These are phyloP conservation scores for Coccinonectria pachysandricola DNA, from an alignment of 2,329 filamentous ascomycete genomes.

Conservation along the genomic window DNA sequence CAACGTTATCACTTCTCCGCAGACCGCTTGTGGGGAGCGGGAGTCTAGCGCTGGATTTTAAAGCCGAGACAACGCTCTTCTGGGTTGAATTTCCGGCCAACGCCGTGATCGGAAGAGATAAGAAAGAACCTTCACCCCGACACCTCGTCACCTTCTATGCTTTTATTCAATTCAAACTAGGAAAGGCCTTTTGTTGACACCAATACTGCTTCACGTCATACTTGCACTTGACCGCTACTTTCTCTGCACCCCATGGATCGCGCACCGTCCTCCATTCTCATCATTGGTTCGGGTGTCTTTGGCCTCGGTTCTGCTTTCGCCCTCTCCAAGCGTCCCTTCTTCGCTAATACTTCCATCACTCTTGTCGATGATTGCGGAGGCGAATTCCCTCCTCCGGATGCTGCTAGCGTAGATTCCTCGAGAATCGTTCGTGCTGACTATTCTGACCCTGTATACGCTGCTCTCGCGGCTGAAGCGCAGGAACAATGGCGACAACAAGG, in stretches of 20 bases:
- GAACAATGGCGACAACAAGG: slow-evolving; percentile 54
- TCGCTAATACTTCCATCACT: slow-evolving; percentile 44
- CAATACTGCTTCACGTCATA: no score
- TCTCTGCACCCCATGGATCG: slow-evolving; percentile 24
- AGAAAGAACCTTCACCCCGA: no score
- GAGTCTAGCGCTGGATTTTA: slow-evolving; percentile 12
- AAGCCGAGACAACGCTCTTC: slow-evolving; percentile 6
- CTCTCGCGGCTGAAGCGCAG: slow-evolving; percentile 62
- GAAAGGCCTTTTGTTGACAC: slow-evolving; percentile 3
- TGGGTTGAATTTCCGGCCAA: slow-evolving; percentile 7
- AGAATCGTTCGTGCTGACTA: slow-evolving; percentile 68
- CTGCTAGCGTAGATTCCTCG: slow-evolving; percentile 51
- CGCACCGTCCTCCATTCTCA: slow-evolving; percentile 45
- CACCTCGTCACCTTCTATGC: no score
- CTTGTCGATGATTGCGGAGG: slow-evolving; percentile 45
- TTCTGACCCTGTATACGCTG: slow-evolving; percentile 64
- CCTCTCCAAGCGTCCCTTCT: slow-evolving; percentile 51
- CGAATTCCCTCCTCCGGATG: slow-evolving; percentile 51
- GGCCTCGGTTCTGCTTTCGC: slow-evolving; percentile 54
- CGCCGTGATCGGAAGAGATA: slow-evolving; percentile 19
- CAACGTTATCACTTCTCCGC: no score
- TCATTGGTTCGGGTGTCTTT: slow-evolving; percentile 59
- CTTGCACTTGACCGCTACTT: slow-evolving; percentile 3
- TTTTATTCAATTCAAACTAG: no score
- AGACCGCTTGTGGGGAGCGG: no score